These are phyloP conservation scores for Sphagnum magellanicum DNA, from an alignment of 228 moss, liverwort and hornwort species.

Conservation along the genomic window DNA sequence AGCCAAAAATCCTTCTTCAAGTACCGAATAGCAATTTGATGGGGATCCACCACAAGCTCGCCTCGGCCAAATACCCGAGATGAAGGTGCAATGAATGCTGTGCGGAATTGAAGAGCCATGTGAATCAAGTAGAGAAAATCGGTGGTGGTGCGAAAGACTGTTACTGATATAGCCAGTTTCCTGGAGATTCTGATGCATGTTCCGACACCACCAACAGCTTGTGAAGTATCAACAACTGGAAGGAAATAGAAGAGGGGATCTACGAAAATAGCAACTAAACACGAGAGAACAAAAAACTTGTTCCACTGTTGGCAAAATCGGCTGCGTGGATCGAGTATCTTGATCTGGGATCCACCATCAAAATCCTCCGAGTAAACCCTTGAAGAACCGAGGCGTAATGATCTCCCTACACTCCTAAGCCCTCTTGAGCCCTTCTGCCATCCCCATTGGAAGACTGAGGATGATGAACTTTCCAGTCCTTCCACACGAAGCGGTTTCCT, in stretches of 20 bases:
- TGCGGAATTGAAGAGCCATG: conserved; percentile 55
- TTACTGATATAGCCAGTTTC: conserved; percentile 31
- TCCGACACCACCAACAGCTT: conserved; percentile 13
- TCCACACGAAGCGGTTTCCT: background rate
- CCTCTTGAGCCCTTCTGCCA: conserved; percentile 32
- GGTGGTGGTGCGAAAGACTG: conserved; percentile 47
- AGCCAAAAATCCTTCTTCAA: conserved; percentile 53
- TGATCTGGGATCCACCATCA: conserved; percentile 10
- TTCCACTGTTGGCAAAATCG: conserved; percentile 25
- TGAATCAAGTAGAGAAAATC: conserved; percentile 57
- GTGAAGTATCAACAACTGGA: conserved; percentile 24
- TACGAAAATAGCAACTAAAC: conserved; percentile 55
- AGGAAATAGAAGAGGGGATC: conserved; percentile 66
- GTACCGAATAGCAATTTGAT: conserved; percentile 36
- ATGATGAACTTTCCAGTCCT: conserved; percentile 18
- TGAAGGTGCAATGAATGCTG: conserved; percentile 27
- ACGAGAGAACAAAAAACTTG: conserved; percentile 35
- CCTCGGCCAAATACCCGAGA: conserved; percentile 48
- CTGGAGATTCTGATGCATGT: conserved; percentile 30
- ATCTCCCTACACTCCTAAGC: conserved; percentile 31
- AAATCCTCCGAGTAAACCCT: conserved; percentile 19
- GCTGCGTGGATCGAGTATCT: conserved; percentile 40
- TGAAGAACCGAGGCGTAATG: conserved; percentile 14
- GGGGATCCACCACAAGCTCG: conserved; percentile 38
- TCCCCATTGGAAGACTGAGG: conserved; percentile 17